These are phyloP conservation scores for Alisma plantagoaquatica DNA, from an alignment of 106 monocot species.

Conservation along the genomic window DNA sequence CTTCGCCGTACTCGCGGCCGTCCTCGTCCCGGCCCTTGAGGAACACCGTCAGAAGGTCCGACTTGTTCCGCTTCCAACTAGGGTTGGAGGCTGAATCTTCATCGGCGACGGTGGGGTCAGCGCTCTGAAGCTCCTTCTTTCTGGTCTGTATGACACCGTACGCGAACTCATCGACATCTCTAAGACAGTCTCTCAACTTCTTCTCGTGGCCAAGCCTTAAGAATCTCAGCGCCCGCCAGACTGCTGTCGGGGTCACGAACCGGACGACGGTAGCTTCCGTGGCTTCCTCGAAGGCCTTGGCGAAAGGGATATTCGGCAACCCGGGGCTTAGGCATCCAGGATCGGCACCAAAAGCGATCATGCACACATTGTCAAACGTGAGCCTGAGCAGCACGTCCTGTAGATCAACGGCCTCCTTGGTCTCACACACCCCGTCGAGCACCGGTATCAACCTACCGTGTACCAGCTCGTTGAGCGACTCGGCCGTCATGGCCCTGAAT, in stretches of 20 bases:
- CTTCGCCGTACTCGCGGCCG: no score
- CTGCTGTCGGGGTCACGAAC: slow-evolving; percentile 56
- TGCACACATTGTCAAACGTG: slow-evolving; percentile 96
- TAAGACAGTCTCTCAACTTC: no score
- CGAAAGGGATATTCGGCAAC: slow-evolving; percentile 77
- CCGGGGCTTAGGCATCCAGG: slow-evolving; percentile 76
- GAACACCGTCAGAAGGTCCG: no score
- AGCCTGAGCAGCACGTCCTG: no score
- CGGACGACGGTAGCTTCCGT: slow-evolving; percentile 72
- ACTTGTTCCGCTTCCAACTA: no score
- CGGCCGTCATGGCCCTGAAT: slow-evolving; percentile 61
- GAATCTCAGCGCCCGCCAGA: no score
- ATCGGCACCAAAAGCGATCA: slow-evolving; percentile 89
- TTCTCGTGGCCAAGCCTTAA: no score
- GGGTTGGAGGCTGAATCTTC: no score
- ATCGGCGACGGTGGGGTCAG: not conserved
- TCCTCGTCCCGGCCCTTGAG: no score
- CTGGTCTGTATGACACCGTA: no score
- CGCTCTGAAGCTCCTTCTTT: no score
- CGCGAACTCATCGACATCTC: no score
- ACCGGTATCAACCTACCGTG: slow-evolving; percentile 63
- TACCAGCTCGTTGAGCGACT: slow-evolving; percentile 66
- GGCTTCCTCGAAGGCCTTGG: slow-evolving; percentile 82
- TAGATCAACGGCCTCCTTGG: slow-evolving; percentile 30
- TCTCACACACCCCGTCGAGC: slow-evolving; percentile 19